Conservation (phyloP, 1,284 basidiomycete species). For the Apiotrichum laibachii region DNA sequence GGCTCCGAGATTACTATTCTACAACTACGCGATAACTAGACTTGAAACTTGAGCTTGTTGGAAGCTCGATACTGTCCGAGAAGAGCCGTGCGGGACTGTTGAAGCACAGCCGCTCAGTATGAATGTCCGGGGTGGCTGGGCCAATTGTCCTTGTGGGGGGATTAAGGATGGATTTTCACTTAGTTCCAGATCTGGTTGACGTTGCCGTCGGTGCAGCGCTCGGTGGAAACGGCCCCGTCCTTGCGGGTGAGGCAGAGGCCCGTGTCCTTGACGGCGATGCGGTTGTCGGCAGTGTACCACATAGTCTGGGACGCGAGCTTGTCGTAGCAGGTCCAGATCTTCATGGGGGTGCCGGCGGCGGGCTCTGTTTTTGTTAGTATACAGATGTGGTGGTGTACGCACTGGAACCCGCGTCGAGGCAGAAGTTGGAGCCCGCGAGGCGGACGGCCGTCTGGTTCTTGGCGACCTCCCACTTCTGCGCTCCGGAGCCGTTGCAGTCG, state of each 20-base stretch:
- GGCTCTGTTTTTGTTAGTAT: conserved; percentile 2
- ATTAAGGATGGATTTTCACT: too few relatives aligned
- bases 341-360: conserved; percentile 16
- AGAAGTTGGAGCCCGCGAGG: conserved; percentile 28
- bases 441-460: conserved; percentile 16
- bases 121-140: too few relatives aligned
- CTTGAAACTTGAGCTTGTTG: too few relatives aligned
- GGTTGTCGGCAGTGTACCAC: conserved; percentile 17
- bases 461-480: conserved; percentile 1
- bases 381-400: not conserved
- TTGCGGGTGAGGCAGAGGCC: conserved; percentile 33
- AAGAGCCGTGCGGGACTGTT: too few relatives aligned
- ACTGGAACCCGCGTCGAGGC: conserved; percentile 20
- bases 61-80: too few relatives aligned
- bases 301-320: conserved; percentile 18
- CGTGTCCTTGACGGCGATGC: conserved; percentile 14
- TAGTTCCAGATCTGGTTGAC: conserved; percentile 36
- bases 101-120: too few relatives aligned
- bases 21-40: too few relatives aligned
- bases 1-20: too few relatives aligned
- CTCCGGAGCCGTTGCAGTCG: conserved; percentile 3
- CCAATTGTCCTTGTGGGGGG: too few relatives aligned
- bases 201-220: conserved; percentile 27
- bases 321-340: conserved; percentile 22
- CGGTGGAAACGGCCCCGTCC: conserved; percentile 19